Base-by-base conservation (phyloP, 2,329 filamentous ascomycete genomes). In the Beauveria sp. region DNA sequence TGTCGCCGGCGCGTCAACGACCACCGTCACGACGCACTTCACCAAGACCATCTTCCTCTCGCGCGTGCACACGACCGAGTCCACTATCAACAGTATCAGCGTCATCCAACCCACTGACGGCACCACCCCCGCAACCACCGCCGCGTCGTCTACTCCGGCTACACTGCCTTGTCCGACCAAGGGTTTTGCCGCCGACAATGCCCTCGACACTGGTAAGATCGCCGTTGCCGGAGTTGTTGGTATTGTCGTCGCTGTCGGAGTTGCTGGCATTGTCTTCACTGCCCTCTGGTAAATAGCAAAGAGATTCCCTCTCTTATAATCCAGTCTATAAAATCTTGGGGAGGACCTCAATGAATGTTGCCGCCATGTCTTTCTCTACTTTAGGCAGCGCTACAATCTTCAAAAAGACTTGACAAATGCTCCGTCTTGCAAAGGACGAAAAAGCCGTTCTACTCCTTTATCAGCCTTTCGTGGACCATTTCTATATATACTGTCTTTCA, bases 31-130 rank as follows among this genome's bases (percentile, higher is more conserved):
- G 28, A 7, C 75, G 60, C 79, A 77, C 51, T 67, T 79, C 67
- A 82, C 79, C 68, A 79, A 78, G 69, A 82, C 80, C 53, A 69
- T 81, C 70, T 83, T 78, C 51, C 77, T 84, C 63, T 77, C 77
- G 53, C 70, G 75, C 68, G 75, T 79, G 37, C 67, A 79, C 67
- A 77, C 75, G 44, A 67, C 75, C 61, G 72, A 71, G 48, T 68
- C 72, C 59, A 41, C 20, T 16, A 2, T 28, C 41, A 55, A 71
- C 67, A 67, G 69, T 70, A 76, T 73, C 64, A 73, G 71, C 40
- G 72, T 71, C 41, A 65, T 67, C 47, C 63, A 68, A 50, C 70
- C 69, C 63, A 70, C 70, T 24, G 61, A 69, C 58, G 64, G 43
- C 61, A 61, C 65, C 51, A 59, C 55, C 55, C 34, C 47, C 52